Percentiles rank a stretch among this genome's conserved stretches.
phyloP scores from a whole-genome alignment of 257 asterid genomes.

The Dorcoceras hygrometricum region DNA sequence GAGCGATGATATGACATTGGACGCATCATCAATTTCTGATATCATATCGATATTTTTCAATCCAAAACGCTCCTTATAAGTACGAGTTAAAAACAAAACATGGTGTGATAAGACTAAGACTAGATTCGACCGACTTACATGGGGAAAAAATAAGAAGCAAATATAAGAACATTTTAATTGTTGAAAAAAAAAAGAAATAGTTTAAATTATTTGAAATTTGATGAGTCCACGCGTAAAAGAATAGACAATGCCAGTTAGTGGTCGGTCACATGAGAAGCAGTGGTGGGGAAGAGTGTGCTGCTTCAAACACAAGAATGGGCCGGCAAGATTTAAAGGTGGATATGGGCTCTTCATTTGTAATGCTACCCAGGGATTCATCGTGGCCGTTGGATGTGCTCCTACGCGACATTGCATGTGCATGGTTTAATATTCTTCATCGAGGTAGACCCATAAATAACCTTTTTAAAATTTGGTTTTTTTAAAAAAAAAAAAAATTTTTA shows the following conservation, averaged over 20 bases:
- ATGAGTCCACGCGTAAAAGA: constrained; percentile 18
- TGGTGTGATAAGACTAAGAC: no score
- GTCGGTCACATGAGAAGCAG: constrained; percentile 72
- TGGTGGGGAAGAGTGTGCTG: constrained; percentile 61
- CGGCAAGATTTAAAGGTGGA: constrained; percentile 41
- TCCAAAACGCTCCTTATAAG: no score
- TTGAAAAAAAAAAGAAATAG: no score
- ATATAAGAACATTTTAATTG: no score
- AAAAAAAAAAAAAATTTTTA: not conserved
- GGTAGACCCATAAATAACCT: constrained; percentile 1
- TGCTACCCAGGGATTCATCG: constrained; percentile 23
- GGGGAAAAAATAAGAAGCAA: no score
- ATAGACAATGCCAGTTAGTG: constrained; percentile 44
- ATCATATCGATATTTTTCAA: no score
- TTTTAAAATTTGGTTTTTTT: not conserved
- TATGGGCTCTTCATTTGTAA: constrained; percentile 30
- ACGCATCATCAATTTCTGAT: no score
- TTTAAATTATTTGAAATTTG: no score
- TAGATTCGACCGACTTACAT: no score
- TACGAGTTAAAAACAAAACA: no score
- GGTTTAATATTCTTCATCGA: constrained; percentile 29
- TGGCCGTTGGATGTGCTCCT: constrained; percentile 31
- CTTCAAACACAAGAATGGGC: constrained; percentile 34
- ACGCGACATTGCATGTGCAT: constrained; percentile 62
- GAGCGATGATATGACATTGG: no score